Evolutionary conservation across 1,284 basidiomycete species (phyloP), one percentile per base, ranked within the genome.

Genomic region (Megacollybia platyphylla): DNA sequence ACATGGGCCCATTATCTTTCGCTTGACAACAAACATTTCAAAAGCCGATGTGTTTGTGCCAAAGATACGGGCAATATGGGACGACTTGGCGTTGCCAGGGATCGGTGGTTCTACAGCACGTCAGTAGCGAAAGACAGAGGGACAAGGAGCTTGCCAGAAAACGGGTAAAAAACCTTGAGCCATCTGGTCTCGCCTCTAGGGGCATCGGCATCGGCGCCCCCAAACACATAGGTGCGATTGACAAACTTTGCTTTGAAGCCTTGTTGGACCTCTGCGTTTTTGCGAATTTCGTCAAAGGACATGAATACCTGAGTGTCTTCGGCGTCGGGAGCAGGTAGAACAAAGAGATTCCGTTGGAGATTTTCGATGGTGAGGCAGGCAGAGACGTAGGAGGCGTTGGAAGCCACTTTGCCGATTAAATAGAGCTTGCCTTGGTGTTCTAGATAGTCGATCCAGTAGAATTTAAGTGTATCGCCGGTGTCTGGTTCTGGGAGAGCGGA

Each of bases 1-100:
- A 59, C 96, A 98, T 0, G 96, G 93, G 2, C 96, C 96, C 89
- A 97, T 97, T 49, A 98, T 97, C 63, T 91, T 92, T 30, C 92
- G 79, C 63, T 97, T 97, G 43, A 98, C 55, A 1, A 92, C 90
- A n/a, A 99, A 76, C 6, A 93, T 67, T 60, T 98, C 96, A 54
- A 99, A 98, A 0, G 94, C 85, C 44, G 69, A 88, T 1, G 92
- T 93, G 52, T 83, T 90, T 7, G 92, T 87, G n/a, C 96, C 94
- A 52, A 97, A 88, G 8, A 97, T 79, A 44, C 79, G 80, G 36
- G 79, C 73, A 57, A 97, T 94, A 31, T 88, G 94, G 4, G 82
- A 77, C 41, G 89, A 91, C 24, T 76, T 76, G 6, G 86, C 71
- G 39, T 77, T 77, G 46, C 70, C 66, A 0, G 88, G 85, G 13